phyloP scores from a whole-genome alignment of 2,329 filamentous ascomycete genomes.

The Pseudogymnoascus sp. region DNA sequence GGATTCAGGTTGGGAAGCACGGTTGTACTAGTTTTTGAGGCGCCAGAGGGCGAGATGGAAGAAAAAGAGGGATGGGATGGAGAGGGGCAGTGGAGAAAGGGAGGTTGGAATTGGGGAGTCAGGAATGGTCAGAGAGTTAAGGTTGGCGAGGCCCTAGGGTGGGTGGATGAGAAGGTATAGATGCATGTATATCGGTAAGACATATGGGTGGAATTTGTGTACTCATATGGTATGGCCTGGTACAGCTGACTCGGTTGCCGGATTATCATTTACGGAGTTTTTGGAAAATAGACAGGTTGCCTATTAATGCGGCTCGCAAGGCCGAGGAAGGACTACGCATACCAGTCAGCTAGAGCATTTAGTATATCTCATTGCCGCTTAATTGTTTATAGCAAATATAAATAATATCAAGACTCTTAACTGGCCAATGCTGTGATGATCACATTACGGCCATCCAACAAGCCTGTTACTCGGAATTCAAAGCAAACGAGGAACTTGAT shows the following conservation, averaged over 20 bases:
- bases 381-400: neutral
- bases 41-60: constrained; percentile 55
- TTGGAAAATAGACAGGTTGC: neutral
- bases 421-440: neutral
- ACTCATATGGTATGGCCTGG: neutral
- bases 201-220: neutral
- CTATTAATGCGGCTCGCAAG: neutral
- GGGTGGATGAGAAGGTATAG: constrained; percentile 46
- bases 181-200: neutral
- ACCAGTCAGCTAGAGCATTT: neutral
- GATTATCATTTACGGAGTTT: constrained; percentile 1
- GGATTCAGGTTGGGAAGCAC: constrained; percentile 95
- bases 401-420: neutral
- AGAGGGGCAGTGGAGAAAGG: constrained; percentile 45
- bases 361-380: neutral
- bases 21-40: constrained; percentile 93
- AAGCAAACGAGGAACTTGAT: neutral
- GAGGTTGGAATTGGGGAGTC: constrained; percentile 79
- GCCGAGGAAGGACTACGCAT: neutral
- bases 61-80: constrained; percentile 50
- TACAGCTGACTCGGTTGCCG: neutral
- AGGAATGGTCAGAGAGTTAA: constrained; percentile 82
- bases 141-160: constrained; percentile 79
- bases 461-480: neutral
- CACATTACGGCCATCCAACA: neutral